Conservation (phyloP, 139 green algal genomes). For the Closterium sp. region DNA sequence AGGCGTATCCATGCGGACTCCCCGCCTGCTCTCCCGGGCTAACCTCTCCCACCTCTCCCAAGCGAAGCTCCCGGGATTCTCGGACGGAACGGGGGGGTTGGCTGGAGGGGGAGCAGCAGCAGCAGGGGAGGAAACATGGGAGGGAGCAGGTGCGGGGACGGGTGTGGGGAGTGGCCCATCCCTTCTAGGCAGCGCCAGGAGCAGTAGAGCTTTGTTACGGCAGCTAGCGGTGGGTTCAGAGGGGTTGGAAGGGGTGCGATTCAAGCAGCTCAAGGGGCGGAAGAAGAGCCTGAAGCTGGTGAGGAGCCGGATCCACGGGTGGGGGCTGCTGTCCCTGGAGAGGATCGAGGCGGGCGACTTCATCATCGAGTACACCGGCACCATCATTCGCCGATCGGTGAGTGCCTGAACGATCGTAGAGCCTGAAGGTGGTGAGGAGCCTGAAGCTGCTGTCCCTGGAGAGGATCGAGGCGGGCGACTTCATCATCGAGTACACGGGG, state of each 20-base stretch:
- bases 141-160: not conserved
- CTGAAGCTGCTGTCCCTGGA: constrained; percentile 65
- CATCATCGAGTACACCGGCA: constrained; percentile 82
- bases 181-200: not conserved
- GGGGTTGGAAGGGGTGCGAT: not conserved
- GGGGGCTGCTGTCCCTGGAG: constrained; percentile 74
- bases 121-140: not conserved
- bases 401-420: too few relatives aligned
- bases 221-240: not conserved
- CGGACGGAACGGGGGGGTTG: not conserved
- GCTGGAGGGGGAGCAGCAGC: not conserved
- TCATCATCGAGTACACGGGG: constrained; percentile 84
- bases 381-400: constrained; percentile 62
- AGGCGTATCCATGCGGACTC: not conserved
- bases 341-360: constrained; percentile 68
- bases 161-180: not conserved
- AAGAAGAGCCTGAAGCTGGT: constrained; percentile 50
- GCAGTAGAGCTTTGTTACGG: not conserved
- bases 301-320: constrained; percentile 67
- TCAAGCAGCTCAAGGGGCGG: constrained; percentile 57
- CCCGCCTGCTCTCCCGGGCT: not conserved
- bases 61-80: not conserved
- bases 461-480: constrained; percentile 64
- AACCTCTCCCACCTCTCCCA: not conserved
- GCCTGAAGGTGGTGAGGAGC: too few relatives aligned